These are phyloP conservation scores for Albizia julibrissin DNA, from an alignment of 306 rosid species.

Conservation along the genomic window DNA sequence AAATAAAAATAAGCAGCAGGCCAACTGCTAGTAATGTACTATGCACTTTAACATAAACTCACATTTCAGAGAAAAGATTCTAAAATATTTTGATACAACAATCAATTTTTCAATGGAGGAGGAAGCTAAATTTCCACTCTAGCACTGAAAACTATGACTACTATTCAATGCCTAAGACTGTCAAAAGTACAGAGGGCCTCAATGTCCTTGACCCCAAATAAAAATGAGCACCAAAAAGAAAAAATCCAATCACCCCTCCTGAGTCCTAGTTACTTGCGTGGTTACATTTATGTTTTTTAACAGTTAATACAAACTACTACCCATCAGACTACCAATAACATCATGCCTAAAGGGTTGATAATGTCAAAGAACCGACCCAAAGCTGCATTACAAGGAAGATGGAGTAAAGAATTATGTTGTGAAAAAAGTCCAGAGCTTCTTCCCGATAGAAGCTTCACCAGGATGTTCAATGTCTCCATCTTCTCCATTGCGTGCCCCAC, in stretches of 20 bases:
- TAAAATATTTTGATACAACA: conserved; percentile 71
- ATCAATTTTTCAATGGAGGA: conserved; percentile 55
- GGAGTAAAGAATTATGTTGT: conserved; percentile 55
- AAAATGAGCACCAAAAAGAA: conserved; percentile 32
- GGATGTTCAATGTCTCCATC: conserved; percentile 64
- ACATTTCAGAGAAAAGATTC: conserved; percentile 40
- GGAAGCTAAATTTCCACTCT: conserved; percentile 50
- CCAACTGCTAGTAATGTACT: not conserved
- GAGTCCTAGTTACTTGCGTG: conserved; percentile 33
- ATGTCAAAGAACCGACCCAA: conserved; percentile 39
- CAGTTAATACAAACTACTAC: conserved; percentile 56
- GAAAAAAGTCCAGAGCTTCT: conserved; percentile 85
- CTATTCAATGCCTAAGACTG: conserved; percentile 56
- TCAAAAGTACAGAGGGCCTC: conserved; percentile 36
- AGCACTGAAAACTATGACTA: conserved; percentile 55
- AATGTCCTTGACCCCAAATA: conserved; percentile 36
- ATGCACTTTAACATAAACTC: conserved; percentile 35
- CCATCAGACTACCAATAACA: conserved; percentile 47
- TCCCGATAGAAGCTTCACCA: conserved; percentile 82
- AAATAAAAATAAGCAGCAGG: no score
- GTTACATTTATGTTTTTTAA: conserved; percentile 51
- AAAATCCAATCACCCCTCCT: conserved; percentile 57
- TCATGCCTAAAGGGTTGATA: conserved; percentile 57
- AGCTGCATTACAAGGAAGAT: conserved; percentile 32
- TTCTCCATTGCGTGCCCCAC: conserved; percentile 41